Evolutionary conservation across 2,329 filamentous ascomycete genomes (phyloP).

Genomic region (Intubia oerlemansii): DNA sequence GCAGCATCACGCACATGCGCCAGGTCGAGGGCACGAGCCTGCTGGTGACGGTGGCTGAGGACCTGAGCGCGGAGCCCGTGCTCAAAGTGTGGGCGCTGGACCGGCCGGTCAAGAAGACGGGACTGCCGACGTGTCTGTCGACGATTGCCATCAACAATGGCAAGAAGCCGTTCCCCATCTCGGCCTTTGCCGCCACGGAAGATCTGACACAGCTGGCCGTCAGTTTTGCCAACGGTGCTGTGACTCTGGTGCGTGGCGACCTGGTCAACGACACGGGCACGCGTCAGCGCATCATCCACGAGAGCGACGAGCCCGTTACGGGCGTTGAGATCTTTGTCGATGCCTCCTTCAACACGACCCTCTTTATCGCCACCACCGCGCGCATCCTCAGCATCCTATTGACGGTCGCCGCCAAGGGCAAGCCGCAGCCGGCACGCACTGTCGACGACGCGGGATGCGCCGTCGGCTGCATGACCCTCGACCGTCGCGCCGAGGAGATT

Average conservation of each 20-base stretch:
- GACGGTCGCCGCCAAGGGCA: conserved; percentile 41
- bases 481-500: conserved; percentile 60
- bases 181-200: conserved; percentile 68
- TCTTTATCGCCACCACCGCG: conserved; percentile 83
- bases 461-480: conserved; percentile 85
- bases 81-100: conserved; percentile 97
- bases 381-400: conserved; percentile 65
- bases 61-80: conserved; percentile 67
- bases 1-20: conserved; percentile 73
- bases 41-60: conserved; percentile 72
- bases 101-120: conserved; percentile 84
- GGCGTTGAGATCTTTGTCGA: conserved; percentile 58
- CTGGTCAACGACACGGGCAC: conserved; percentile 88
- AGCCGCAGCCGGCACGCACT: conserved; percentile 71
- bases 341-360: conserved; percentile 44
- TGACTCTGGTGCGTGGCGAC: conserved; percentile 84
- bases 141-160: conserved; percentile 75
- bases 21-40: conserved; percentile 75
- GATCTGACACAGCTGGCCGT: conserved; percentile 86
- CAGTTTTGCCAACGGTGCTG: conserved; percentile 86
- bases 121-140: conserved; percentile 69
- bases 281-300: conserved; percentile 83
- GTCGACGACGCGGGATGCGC: conserved; percentile 80
- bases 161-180: conserved; percentile 83
- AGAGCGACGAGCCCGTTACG: conserved; percentile 90